A percentile compares a stretch with the other conserved stretches of the same genome.
Conservation (phyloP, 1,284 basidiomycete species). For the Moesziomyces globuligerus region DNA sequence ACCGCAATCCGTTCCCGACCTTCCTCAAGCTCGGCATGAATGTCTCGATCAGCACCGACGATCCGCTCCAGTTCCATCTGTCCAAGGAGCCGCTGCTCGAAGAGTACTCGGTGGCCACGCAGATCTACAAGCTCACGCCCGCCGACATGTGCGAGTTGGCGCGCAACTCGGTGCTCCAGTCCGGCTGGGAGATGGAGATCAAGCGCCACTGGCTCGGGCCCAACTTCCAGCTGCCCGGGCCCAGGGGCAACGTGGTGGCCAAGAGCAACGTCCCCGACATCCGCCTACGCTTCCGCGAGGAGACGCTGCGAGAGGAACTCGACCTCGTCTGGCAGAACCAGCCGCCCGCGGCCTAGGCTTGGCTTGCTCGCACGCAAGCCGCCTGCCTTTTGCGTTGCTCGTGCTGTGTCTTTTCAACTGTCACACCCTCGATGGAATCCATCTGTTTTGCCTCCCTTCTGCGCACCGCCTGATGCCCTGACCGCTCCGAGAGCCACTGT, state of each 20-base stretch:
- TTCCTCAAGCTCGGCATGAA: conserved; percentile 97
- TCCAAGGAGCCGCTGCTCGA: conserved; percentile 85
- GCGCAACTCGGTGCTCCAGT: conserved; percentile 93
- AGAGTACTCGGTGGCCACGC: conserved; percentile 95
- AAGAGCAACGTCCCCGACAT: conserved; percentile 92
- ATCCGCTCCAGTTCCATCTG: conserved; percentile 73
- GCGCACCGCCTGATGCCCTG: no score
- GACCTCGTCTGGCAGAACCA: conserved; percentile 55
- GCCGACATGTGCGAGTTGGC: conserved; percentile 83
- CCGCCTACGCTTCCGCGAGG: conserved; percentile 85
- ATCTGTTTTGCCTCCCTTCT: no score
- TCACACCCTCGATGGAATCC: no score
- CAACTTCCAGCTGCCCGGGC: conserved; percentile 78
- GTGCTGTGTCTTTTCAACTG: no score
- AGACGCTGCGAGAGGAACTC: conserved; percentile 83
- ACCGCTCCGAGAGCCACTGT: no score
- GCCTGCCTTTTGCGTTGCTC: no score
- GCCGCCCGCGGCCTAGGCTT: conserved; percentile 10
- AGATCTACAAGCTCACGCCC: conserved; percentile 66
- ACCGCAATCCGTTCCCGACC: conserved; percentile 94
- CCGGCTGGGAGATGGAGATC: conserved; percentile 98
- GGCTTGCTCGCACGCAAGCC: no score
- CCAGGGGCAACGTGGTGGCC: conserved; percentile 60
- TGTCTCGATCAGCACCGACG: conserved; percentile 95
- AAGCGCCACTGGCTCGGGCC: conserved; percentile 86